These are phyloP conservation scores for Laguncularia racemosa DNA, from an alignment of 345 rosid species.

Conservation along the genomic window DNA sequence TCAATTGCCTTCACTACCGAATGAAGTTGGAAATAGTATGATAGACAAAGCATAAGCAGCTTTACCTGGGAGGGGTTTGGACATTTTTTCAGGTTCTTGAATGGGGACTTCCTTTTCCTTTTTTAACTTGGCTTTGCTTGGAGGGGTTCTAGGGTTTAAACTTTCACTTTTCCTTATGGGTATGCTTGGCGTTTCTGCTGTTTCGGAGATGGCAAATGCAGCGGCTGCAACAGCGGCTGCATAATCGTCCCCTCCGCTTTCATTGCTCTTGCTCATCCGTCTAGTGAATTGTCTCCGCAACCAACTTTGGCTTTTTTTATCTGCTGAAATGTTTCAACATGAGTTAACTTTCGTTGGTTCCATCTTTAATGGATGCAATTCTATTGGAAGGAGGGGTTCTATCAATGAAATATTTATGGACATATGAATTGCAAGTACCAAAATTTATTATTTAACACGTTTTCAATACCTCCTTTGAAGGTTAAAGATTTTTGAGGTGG, in stretches of 20 bases:
- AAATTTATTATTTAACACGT: background rate
- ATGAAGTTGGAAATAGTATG: too few relatives aligned
- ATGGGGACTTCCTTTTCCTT: conserved; percentile 11
- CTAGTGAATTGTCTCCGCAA: conserved; percentile 28
- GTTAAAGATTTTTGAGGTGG: conserved; percentile 26
- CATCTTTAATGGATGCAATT: too few relatives aligned
- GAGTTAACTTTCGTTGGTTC: background rate
- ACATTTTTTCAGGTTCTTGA: conserved; percentile 7
- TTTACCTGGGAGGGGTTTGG: conserved; percentile 17
- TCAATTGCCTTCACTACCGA: too few relatives aligned
- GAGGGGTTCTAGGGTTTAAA: conserved; percentile 6
- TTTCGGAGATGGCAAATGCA: too few relatives aligned
- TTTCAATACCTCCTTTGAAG: conserved; percentile 29
- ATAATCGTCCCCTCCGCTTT: conserved; percentile 11
- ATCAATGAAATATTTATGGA: too few relatives aligned
- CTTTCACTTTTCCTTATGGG: conserved; percentile 10
- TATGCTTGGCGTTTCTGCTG: too few relatives aligned
- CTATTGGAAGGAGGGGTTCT: too few relatives aligned
- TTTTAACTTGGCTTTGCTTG: conserved; percentile 20
- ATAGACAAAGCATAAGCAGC: too few relatives aligned
- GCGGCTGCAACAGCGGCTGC: conserved; percentile 49
- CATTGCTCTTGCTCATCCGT: conserved; percentile 22
- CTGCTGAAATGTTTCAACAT: conserved; percentile 24
- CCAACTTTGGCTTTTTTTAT: conserved; percentile 34
- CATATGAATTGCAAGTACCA: background rate